Base-by-base conservation (phyloP, 805 yeast genomes). In the Scheffersomyces stipitis region DNA sequence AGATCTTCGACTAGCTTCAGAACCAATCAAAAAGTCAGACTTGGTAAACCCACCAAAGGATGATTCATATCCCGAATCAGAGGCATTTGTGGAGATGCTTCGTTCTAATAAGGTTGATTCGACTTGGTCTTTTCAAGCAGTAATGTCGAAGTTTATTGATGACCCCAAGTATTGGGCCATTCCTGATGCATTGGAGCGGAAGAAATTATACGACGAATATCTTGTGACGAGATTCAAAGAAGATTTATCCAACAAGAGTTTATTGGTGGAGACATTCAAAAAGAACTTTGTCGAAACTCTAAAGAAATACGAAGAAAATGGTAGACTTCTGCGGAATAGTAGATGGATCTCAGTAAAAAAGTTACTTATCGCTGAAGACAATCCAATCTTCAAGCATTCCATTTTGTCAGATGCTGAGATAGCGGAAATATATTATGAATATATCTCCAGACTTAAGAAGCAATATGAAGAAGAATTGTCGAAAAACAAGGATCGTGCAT, bases 151-250 rank as follows among this genome's bases (percentile, higher is more conserved):
- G 13, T 75, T 83, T 39, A 71, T 83, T 13, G 54, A 51, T 3
- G 81, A 83, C 45, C 76, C 81, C 2, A 64, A 80, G 12, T 89
- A 86, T 51, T 85, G 91, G 90, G 58, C 69, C 4, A 59, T 86
- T 2, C 61, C 67, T 4, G 86, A 83, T 51, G 73, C 95, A 0
- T 49, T 81, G 13, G 63, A 69, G 44, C 73, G 90, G 37, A 78
- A 79, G 46, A 64, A 64, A 17, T 54, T 78, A 16, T 88, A 81
- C 59, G 93, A 87, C 35, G 78, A 78, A 26, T 86, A 75, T 51
- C 58, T 84, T 22, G 54, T 62, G 12, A 45, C 51, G 5, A 66
- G 51, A 35, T 49, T 62, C 36, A 74, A 39, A 71, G 73, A 48
- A 60, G 83, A 81, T 45, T 55, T 80, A 18, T 52, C 73, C 31